Evolutionary conservation across 257 asterid species (phyloP).

Genomic region (Solanum chiquidenum): DNA sequence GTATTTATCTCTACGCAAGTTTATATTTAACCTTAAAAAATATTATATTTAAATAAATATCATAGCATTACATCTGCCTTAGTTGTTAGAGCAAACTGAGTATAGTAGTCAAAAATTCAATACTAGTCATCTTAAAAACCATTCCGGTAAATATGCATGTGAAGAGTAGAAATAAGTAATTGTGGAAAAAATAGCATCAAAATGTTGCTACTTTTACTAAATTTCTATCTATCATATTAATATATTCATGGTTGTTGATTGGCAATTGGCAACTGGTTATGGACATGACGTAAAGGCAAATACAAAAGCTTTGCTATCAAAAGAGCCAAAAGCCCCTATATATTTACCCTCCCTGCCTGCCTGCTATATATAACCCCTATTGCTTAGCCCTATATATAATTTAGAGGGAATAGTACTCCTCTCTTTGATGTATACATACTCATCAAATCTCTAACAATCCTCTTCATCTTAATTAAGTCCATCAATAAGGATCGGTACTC

Average conservation of each 20-base stretch:
- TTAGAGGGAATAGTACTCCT: neutral
- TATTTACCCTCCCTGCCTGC: neutral
- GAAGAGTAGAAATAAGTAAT: neutral
- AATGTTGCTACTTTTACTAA: slow-evolving; percentile 12
- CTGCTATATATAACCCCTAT: neutral
- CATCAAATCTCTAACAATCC: neutral
- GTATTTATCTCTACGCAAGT: no score
- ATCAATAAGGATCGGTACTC: neutral
- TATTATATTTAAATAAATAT: no score
- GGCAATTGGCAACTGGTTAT: slow-evolving; percentile 9
- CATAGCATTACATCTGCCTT: neutral
- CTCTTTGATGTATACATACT: neutral
- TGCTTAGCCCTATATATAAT: neutral
- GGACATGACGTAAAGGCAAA: slow-evolving; percentile 36
- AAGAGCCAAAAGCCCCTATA: neutral
- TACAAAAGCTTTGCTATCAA: slow-evolving; percentile 15
- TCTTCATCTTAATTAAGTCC: neutral
- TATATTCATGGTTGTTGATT: neutral
- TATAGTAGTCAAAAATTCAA: neutral
- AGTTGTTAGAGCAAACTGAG: neutral
- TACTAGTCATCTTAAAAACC: neutral
- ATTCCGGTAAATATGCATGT: neutral
- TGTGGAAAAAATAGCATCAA: neutral
- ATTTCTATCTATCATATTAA: neutral
- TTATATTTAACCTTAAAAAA: no score